These are phyloP conservation scores for Papiliotrema laurentii DNA, from an alignment of 1,284 basidiomycete species.

Conservation along the genomic window DNA sequence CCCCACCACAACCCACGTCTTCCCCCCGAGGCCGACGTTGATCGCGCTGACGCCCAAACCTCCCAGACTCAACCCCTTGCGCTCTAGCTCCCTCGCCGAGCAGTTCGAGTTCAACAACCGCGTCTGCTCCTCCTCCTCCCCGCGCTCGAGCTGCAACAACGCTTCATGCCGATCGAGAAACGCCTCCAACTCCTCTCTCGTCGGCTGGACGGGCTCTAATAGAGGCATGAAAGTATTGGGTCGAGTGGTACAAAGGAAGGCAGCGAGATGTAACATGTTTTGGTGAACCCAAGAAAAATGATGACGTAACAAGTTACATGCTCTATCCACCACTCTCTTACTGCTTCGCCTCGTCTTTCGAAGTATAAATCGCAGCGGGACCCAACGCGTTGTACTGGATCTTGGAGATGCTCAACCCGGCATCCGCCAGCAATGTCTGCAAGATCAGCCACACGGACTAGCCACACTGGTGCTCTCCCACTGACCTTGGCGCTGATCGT, in stretches of 20 bases:
- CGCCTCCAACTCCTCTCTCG: conserved; percentile 45
- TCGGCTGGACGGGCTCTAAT: not conserved
- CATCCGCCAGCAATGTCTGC: conserved; percentile 37
- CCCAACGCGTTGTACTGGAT: conserved; percentile 47
- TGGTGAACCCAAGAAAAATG: too few species aligned
- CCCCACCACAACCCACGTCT: conserved; percentile 59
- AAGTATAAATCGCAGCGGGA: conserved; percentile 39
- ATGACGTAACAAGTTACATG: too few species aligned
- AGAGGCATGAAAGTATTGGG: too few species aligned
- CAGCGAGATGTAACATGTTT: too few species aligned
- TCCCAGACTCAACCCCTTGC: conserved; percentile 74
- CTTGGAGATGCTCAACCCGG: conserved; percentile 44
- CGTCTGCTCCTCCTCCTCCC: conserved; percentile 76
- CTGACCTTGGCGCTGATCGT: conserved; percentile 78
- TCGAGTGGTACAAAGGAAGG: too few species aligned
- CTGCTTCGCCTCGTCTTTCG: not conserved
- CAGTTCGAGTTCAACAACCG: conserved; percentile 78
- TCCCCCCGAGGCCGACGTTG: conserved; percentile 79
- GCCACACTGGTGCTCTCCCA: not conserved
- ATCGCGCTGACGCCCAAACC: conserved; percentile 67
- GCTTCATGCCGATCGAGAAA: conserved; percentile 69
- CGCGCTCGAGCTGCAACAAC: conserved; percentile 67
- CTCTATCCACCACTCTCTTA: too few species aligned
- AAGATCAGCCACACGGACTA: not conserved
- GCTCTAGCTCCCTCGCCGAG: conserved; percentile 75